phyloP scores from a whole-genome alignment of 1,139 yeast species.

The Protomyces macrosporus region DNA sequence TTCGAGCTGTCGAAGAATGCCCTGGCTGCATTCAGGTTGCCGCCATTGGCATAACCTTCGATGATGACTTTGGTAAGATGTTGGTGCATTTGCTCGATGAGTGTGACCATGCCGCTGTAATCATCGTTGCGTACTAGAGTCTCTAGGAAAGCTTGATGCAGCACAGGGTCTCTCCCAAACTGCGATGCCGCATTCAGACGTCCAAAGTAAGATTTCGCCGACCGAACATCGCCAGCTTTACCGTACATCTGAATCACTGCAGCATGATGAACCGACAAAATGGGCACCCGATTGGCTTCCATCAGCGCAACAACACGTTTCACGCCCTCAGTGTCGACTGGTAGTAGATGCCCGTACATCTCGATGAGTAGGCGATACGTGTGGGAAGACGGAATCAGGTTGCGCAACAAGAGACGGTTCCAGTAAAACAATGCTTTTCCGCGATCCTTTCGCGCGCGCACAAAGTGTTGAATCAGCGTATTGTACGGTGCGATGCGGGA shows the following conservation, averaged over 20 bases:
- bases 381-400: constrained; percentile 39
- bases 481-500: constrained; percentile 43
- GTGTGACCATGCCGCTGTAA: constrained; percentile 36
- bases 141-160: constrained; percentile 35
- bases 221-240: constrained; percentile 38
- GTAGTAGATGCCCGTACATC: constrained; percentile 39
- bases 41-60: constrained; percentile 40
- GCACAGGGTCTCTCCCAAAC: not conserved
- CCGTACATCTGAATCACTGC: constrained; percentile 44
- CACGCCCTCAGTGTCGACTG: constrained; percentile 40
- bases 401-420: constrained; percentile 35
- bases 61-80: constrained; percentile 41
- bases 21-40: constrained; percentile 36
- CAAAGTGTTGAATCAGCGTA: constrained; percentile 42
- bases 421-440: constrained; percentile 39
- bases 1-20: constrained; percentile 38
- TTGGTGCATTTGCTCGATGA: constrained; percentile 40
- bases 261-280: constrained; percentile 40
- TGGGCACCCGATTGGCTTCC: constrained; percentile 36
- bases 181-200: constrained; percentile 13
- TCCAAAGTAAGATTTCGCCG: constrained; percentile 40
- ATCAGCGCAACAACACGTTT: constrained; percentile 40
- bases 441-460: constrained; percentile 39
- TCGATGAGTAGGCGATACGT: constrained; percentile 44
- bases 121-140: constrained; percentile 39